phyloP scores from a whole-genome alignment of 805 yeast genomes.

The Komagataella populi region DNA sequence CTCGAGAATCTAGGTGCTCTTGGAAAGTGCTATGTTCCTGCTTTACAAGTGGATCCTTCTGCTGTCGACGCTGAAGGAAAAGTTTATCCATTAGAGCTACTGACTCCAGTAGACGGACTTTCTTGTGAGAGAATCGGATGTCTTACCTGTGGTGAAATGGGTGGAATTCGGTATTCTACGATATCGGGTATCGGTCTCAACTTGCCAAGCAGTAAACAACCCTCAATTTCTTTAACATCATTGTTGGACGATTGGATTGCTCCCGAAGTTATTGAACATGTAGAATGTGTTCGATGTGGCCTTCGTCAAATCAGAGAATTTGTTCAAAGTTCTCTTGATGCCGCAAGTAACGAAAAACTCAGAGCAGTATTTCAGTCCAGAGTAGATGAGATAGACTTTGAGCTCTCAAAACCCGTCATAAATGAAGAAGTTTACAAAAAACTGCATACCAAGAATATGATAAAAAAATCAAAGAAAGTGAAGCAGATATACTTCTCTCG shows the following conservation, averaged over 20 bases:
- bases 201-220: conserved; percentile 35
- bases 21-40: conserved; percentile 60
- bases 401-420: conserved; percentile 53
- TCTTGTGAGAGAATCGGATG: conserved; percentile 87
- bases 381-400: conserved; percentile 32
- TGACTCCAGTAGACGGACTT: conserved; percentile 89
- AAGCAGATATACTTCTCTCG: conserved; percentile 71
- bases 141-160: conserved; percentile 81
- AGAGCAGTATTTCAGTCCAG: conserved; percentile 25
- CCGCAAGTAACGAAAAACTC: conserved; percentile 12
- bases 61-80: conserved; percentile 26
- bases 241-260: conserved; percentile 54
- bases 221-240: conserved; percentile 30
- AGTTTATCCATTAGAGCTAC: conserved; percentile 37
- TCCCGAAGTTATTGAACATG: conserved; percentile 84
- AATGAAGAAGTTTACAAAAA: conserved; percentile 68
- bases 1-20: conserved; percentile 38
- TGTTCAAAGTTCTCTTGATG: conserved; percentile 23
- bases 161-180: conserved; percentile 78
- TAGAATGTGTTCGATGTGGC: conserved; percentile 90
- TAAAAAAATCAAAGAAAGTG: conserved; percentile 64
- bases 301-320: conserved; percentile 45
- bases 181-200: conserved; percentile 63
- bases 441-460: conserved; percentile 62
- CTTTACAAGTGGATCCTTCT: conserved; percentile 67